Base-by-base conservation (phyloP, 2,329 filamentous ascomycete genomes). In the Mollisiaceae sp. region DNA sequence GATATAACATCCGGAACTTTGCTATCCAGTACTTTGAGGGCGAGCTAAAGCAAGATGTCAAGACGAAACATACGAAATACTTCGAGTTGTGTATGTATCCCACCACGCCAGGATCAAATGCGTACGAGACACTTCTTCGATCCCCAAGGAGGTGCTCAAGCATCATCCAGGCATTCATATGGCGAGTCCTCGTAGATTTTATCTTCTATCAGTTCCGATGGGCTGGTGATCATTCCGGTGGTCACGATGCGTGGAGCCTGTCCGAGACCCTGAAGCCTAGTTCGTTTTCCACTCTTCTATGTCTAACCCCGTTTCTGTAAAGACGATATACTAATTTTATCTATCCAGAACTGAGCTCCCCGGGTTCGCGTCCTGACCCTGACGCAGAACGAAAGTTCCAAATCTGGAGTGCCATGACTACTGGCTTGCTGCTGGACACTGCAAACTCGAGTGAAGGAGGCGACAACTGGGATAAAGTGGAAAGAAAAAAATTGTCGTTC, bases 301-400 rank as follows among this genome's bases (percentile, higher is more conserved):
- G 3, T 20, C 43, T 20, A 11, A 41, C 38, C 15, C 43, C 43
- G n/a, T 18, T 45, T 2, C 43, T 18, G 2, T 8, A 20, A 18
- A 45, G 15, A 8, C 18, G 8, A n/a, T n/a, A 18, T 8, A 45
- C 43, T 50, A 11, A 50, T 11, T 50, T 20, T 24, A 4, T 50
- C 4, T 18, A 4, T 24, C 14, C 15, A 54, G 50, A 32, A 32
- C n/a, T n/a, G n/a, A 5, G 9, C 18, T 32, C 24, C 2, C 8
- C 24, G 4, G 22, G 32, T 18, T 11, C 4, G 2, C 22, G 12
- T 1, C 8, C 27, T 9, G 24, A 32, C 24, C 32, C 8, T 9
- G 55, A 57, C 20, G 35, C 20, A 22, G 20, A 57, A 18, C 55
- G 55, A 6, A 57, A 57, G 9, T 57, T 57, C 15, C 55, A 57